A percentile compares a stretch with the other conserved stretches of the same genome.
Conservation (phyloP, 2,329 filamentous ascomycete species). For the Aspergillaceae sp. region DNA sequence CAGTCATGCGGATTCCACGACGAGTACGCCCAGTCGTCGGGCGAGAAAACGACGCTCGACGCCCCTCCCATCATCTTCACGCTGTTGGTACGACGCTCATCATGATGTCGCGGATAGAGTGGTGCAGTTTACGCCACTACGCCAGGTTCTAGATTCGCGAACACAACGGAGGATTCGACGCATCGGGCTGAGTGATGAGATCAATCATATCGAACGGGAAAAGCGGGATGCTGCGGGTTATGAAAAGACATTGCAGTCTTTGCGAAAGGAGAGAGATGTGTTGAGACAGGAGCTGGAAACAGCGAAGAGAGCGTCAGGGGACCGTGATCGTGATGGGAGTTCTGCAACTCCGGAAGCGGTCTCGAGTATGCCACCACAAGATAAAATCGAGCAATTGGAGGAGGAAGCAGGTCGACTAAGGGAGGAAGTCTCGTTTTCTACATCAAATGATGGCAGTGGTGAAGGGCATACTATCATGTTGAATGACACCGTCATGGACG, state of each 20-base stretch:
- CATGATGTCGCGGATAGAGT: conserved; percentile 18
- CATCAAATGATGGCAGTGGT: neutral
- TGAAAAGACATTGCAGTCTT: conserved; percentile 16
- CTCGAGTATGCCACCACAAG: conserved; percentile 10
- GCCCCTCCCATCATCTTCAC: conserved; percentile 18
- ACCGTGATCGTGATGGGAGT: neutral
- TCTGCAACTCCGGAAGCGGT: conserved; percentile 7
- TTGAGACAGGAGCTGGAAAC: conserved; percentile 19
- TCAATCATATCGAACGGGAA: conserved; percentile 36
- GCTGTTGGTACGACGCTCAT: conserved; percentile 14
- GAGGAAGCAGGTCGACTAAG: conserved; percentile 11
- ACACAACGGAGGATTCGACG: conserved; percentile 37
- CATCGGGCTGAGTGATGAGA: conserved; percentile 39
- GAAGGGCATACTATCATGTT: conserved; percentile 20
- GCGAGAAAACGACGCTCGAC: conserved; percentile 26
- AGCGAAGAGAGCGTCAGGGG: conserved; percentile 6
- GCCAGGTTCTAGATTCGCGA: conserved; percentile 35
- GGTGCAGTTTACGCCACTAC: conserved; percentile 39
- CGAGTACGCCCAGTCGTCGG: conserved; percentile 20
- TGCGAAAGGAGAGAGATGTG: conserved; percentile 21
- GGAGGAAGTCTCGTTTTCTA: conserved; percentile 13
- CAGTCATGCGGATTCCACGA: conserved; percentile 11
- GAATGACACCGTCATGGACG: conserved; percentile 20
- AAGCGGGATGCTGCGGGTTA: conserved; percentile 22
- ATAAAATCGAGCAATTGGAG: conserved; percentile 13